Evolutionary conservation across 441 rosid species (phyloP).

Genomic region (Eruca vesicaria): DNA sequence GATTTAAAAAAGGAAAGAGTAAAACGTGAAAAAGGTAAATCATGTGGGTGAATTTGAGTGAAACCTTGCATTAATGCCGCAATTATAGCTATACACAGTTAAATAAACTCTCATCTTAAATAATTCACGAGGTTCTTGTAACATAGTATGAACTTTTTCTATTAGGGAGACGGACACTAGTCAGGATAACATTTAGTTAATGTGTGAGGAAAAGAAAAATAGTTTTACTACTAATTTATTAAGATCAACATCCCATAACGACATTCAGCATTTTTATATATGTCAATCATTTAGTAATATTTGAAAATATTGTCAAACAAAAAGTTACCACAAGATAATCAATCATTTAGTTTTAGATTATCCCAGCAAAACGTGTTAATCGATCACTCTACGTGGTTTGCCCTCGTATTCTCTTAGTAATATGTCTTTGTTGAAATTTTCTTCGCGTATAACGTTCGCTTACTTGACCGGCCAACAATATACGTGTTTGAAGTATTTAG

Average conservation of each 20-base stretch:
- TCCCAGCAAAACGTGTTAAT: not conserved
- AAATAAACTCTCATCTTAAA: not conserved
- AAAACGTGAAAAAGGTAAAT: constrained; percentile 6
- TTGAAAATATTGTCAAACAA: not conserved
- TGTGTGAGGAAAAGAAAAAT: no score
- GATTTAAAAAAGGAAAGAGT: not conserved
- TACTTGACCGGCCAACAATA: constrained; percentile 18
- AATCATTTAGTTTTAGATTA: constrained; percentile 26
- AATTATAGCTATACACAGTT: constrained; percentile 16
- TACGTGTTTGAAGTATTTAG: constrained; percentile 28
- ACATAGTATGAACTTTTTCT: not conserved
- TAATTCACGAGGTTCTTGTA: constrained; percentile 31
- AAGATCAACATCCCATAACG: not conserved
- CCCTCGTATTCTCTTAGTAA: not conserved
- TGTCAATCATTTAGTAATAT: constrained; percentile 19
- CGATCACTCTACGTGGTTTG: no score
- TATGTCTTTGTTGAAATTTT: constrained; percentile 23
- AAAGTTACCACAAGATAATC: constrained; percentile 18
- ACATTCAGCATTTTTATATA: not conserved
- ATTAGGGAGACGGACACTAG: not conserved
- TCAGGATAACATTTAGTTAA: not conserved
- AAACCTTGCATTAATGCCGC: not conserved
- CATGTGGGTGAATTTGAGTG: constrained; percentile 17
- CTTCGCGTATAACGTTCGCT: constrained; percentile 17
- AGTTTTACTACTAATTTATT: no score